A percentile compares a stretch with the other conserved stretches of the same genome.
These are phyloP conservation scores for Talaromyces stipitatus DNA, from an alignment of 495 filamentous ascomycete species.

Conservation along the genomic window DNA sequence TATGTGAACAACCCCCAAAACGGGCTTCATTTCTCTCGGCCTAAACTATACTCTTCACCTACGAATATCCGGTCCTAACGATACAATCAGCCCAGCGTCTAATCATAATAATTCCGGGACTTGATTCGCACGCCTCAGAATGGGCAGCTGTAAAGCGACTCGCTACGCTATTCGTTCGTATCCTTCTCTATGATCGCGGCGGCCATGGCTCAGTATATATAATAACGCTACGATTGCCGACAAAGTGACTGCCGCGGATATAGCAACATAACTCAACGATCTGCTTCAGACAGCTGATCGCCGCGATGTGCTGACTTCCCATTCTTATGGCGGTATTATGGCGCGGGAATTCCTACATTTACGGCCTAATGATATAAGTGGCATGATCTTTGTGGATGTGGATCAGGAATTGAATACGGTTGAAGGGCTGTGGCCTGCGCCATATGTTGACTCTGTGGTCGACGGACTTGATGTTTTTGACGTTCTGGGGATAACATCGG, in stretches of 20 bases:
- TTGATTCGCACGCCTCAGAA: constrained; percentile 4
- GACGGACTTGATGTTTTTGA: constrained; percentile 2
- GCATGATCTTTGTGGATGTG: constrained; percentile 21
- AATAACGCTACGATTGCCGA: neutral
- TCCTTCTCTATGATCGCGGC: constrained; percentile 17
- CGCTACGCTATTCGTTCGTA: constrained; percentile 13
- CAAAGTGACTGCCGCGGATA: constrained; percentile 6
- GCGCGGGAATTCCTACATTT: constrained; percentile 23
- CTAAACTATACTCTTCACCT: neutral
- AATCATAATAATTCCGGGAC: neutral
- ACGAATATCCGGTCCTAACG: neutral
- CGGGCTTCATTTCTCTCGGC: neutral
- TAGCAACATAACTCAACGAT: constrained; percentile 11
- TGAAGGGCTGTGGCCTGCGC: neutral
- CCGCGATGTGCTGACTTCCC: constrained; percentile 28
- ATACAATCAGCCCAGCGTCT: neutral
- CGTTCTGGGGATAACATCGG: neutral
- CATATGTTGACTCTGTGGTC: neutral
- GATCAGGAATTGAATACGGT: constrained; percentile 12
- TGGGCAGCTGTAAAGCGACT: neutral
- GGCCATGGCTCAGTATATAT: constrained; percentile 6
- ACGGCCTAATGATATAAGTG: constrained; percentile 7
- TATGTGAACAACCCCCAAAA: neutral
- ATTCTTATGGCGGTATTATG: constrained; percentile 35
- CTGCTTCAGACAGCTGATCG: constrained; percentile 11